Conservation (phyloP, 176 grass and related monocot genomes). For the Tillandsia leiboldiana region DNA sequence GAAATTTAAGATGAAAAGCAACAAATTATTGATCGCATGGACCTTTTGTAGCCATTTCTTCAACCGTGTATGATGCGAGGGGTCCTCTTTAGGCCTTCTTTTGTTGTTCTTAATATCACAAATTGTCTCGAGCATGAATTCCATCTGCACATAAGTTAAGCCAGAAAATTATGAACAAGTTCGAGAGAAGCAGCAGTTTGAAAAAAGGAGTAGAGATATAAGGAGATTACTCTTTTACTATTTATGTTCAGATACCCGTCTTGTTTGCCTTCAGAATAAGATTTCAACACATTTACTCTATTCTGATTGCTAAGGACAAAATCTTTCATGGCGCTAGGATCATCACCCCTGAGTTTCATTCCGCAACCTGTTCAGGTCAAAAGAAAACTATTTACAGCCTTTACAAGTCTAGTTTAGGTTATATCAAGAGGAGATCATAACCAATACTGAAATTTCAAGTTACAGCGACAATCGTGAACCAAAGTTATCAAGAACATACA, state of each 20-base stretch:
- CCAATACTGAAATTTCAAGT: no score
- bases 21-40: not conserved
- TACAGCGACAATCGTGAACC: no score
- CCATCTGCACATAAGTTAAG: constrained; percentile 53
- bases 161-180: constrained; percentile 14
- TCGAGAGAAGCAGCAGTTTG: constrained; percentile 15
- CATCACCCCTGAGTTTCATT: no score
- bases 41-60: constrained; percentile 99
- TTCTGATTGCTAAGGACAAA: no score
- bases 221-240: constrained; percentile 61
- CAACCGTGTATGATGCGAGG: constrained; percentile 59
- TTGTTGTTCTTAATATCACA: constrained; percentile 98
- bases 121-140: constrained; percentile 91
- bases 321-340: no score
- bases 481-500: no score
- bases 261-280: constrained; percentile 19
- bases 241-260: constrained; percentile 44
- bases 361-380: no score
- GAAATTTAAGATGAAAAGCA: no score
- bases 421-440: no score
- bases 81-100: constrained; percentile 70
- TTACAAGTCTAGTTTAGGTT: no score
- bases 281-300: no score
- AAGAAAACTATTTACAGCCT: no score
- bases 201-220: constrained; percentile 16